Conservation (phyloP, 2,329 filamentous ascomycete species). For the Monascus ruber region DNA sequence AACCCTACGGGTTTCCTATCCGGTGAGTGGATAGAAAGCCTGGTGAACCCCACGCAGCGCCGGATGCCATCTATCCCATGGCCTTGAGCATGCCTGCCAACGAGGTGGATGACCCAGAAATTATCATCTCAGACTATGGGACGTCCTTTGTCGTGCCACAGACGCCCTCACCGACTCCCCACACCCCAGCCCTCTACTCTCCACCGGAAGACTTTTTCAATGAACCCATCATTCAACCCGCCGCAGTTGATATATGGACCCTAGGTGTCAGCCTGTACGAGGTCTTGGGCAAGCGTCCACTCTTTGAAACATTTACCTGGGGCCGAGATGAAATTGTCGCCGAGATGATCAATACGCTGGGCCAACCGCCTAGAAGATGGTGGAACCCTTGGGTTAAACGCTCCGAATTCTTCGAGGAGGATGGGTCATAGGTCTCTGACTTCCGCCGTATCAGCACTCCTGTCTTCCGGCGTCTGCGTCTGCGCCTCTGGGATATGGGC, state of each 20-base stretch:
- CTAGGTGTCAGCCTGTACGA: conserved; percentile 11
- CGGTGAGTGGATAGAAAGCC: conserved; percentile 10
- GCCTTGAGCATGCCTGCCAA: conserved; percentile 10
- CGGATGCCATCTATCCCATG: conserved; percentile 9
- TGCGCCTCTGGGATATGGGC: conserved; percentile 11
- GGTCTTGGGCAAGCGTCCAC: conserved; percentile 9
- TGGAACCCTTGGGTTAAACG: conserved; percentile 9
- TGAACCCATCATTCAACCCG: conserved; percentile 5
- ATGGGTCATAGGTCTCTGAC: conserved; percentile 10
- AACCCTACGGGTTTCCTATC: conserved; percentile 8
- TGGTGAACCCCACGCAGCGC: conserved; percentile 10
- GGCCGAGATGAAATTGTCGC: conserved; percentile 10
- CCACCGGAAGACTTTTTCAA: conserved; percentile 10
- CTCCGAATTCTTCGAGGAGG: conserved; percentile 10
- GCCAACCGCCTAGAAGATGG: conserved; percentile 8
- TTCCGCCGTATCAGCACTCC: conserved; percentile 9
- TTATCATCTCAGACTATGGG: conserved; percentile 15
- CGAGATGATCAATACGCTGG: conserved; percentile 13
- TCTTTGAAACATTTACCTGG: conserved; percentile 13
- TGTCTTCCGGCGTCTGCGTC: conserved; percentile 5
- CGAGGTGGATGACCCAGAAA: conserved; percentile 8
- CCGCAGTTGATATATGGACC: conserved; percentile 12
- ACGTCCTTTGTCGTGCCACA: conserved; percentile 10
- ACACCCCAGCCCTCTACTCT: conserved; percentile 10
- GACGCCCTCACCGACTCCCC: conserved; percentile 9